Evolutionary conservation across 352 stramenopile genomes (phyloP), one percentile per base, ranked within the genome.

Genomic region (Phytophthora tubulina): DNA sequence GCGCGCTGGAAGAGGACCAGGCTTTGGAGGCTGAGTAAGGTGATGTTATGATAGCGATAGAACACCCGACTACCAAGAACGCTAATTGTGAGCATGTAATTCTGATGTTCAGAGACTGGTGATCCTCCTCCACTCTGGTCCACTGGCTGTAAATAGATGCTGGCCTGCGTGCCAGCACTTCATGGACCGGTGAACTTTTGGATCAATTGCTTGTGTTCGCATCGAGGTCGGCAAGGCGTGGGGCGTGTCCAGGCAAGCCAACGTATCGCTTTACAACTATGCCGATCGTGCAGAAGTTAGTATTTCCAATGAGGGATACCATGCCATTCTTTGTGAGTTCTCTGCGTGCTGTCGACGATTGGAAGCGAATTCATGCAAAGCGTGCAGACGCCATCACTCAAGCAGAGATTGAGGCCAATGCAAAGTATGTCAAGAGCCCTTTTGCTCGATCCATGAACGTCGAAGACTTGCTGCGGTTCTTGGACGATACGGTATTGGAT

Each of bases 241-340:
- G 21, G 21, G 21, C 21, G 21, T 27, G 21, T 27, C 21, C 21
- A 27, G 21, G 21, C 21, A 27, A 27, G 21, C 21, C 27, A 38
- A 67, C 15, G 14, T 21, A 39, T 36, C 27, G 30, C 45, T 21
- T 21, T 44, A 50, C 49, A n/a, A 42, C 46, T 27, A 74, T 74
- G 58, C 46, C 55, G 32, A 72, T 68, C 30, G 73, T 79, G 65
- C 78, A 90, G 57, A 85, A 85, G 50, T 76, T 90, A 39, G 76
- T 86, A 21, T 89, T 86, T 61, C 72, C 82, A 6, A 89, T 92
- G 78, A 76, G 85, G 27, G 85, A 93, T 21, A 85, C 85, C 1
- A 95, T 94, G 84, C 85, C 88, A n/a, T 82, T 93, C 46, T 95
- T 94, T 55, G 85, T 96, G 62, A 84, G 82, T 38, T 84, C 83